Conservation (phyloP, 2,329 filamentous ascomycete genomes). For the Meredithiella fracta region DNA sequence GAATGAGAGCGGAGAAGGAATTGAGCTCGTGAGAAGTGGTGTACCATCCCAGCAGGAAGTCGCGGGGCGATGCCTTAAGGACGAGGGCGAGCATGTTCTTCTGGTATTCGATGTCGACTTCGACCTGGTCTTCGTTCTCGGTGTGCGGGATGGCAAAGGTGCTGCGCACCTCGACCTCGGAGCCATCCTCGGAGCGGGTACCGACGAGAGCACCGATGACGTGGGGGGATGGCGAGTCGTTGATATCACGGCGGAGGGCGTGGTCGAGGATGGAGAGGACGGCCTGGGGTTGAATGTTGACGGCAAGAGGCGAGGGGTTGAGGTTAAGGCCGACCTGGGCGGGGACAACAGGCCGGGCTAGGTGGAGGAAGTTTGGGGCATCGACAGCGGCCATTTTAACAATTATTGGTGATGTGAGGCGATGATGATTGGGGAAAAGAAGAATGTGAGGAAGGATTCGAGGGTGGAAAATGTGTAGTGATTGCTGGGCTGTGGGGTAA, state of each 20-base stretch:
- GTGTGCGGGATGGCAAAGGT: conserved; percentile 98
- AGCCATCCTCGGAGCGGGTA: conserved; percentile 86
- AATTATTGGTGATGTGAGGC: conserved; percentile 14
- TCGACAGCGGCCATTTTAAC: conserved; percentile 58
- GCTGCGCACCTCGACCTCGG: conserved; percentile 87
- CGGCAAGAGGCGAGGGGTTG: conserved; percentile 78
- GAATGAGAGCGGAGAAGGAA: conserved; percentile 94
- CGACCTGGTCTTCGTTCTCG: conserved; percentile 91
- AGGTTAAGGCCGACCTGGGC: conserved; percentile 62
- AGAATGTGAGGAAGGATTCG: neutral
- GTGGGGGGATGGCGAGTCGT: conserved; percentile 68
- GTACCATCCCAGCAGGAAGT: conserved; percentile 95
- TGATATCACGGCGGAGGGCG: conserved; percentile 67
- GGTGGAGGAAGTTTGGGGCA: conserved; percentile 79
- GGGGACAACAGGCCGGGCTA: conserved; percentile 80
- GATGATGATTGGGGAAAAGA: neutral
- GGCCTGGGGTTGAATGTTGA: conserved; percentile 86
- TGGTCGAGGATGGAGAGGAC: conserved; percentile 78
- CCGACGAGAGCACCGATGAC: conserved; percentile 95
- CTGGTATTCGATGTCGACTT: conserved; percentile 99
- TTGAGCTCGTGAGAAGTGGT: conserved; percentile 93
- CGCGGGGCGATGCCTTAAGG: conserved; percentile 82
- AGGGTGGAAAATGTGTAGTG: neutral
- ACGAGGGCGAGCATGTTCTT: conserved; percentile 97
- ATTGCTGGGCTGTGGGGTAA: neutral